Evolutionary conservation across 225 moss, liverwort and hornwort species (phyloP).

Genomic region (Bryoerythrophyllum caledonicum): DNA sequence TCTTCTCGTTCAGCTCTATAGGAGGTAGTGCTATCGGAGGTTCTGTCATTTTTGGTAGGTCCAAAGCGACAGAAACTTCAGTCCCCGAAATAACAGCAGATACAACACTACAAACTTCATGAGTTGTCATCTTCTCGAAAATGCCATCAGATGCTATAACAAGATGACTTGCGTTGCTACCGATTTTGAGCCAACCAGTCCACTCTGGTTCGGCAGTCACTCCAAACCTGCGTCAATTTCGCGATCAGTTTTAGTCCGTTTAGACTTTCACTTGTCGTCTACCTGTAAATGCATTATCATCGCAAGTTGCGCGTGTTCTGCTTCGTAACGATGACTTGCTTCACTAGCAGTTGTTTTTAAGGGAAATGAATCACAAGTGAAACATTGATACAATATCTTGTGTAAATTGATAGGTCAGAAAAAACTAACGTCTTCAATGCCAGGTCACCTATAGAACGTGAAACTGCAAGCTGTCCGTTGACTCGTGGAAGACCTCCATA

Average conservation of each 20-base stretch:
- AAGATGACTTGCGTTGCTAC: constrained; percentile 57
- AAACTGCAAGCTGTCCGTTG: constrained; percentile 81
- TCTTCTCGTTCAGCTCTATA: constrained; percentile 29
- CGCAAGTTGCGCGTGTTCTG: neutral
- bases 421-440: constrained; percentile 68
- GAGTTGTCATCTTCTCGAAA: constrained; percentile 75
- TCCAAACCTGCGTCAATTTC: constrained; percentile 57
- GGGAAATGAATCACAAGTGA: neutral
- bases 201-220: constrained; percentile 76
- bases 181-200: constrained; percentile 76
- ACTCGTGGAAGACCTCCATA: constrained; percentile 74
- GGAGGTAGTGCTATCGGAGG: constrained; percentile 65
- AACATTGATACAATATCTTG: neutral
- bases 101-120: constrained; percentile 65
- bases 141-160: constrained; percentile 78
- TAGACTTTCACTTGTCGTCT: neutral
- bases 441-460: constrained; percentile 79
- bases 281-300: neutral
- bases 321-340: constrained; percentile 14
- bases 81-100: constrained; percentile 50
- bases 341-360: constrained; percentile 7
- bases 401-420: neutral
- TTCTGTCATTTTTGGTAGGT: constrained; percentile 35
- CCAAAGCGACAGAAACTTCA: constrained; percentile 58
- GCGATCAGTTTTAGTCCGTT: constrained; percentile 11